Percentiles rank a stretch among this genome's conserved stretches.
Evolutionary conservation across 495 filamentous ascomycete species (phyloP).

Genomic region (Xylaria intraflava): DNA sequence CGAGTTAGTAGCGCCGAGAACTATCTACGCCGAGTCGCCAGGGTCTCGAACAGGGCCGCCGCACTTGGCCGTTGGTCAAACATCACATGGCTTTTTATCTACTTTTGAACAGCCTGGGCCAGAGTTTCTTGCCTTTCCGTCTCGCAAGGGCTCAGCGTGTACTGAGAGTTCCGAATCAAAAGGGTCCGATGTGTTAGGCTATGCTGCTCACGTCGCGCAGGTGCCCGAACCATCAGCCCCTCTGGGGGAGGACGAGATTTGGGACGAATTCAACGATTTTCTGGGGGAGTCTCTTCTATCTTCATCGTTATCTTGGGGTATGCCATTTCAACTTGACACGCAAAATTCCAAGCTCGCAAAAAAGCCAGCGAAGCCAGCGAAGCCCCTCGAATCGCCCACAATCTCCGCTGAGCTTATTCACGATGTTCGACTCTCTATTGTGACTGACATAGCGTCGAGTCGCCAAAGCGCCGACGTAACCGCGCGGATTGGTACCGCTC

Average conservation of each 20-base stretch:
- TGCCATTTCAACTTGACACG: conserved; percentile 41
- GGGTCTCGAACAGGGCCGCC: conserved; percentile 11
- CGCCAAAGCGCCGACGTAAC: conserved; percentile 43
- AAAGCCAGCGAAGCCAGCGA: conserved; percentile 25
- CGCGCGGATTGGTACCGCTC: conserved; percentile 37
- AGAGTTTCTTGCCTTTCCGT: conserved; percentile 69
- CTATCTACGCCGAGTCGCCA: conserved; percentile 21
- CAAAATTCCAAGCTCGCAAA: conserved; percentile 26
- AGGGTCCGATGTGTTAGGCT: conserved; percentile 44
- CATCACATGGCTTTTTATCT: conserved; percentile 16
- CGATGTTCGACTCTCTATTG: conserved; percentile 27
- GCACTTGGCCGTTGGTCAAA: conserved; percentile 19
- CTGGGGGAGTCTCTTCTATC: conserved; percentile 62
- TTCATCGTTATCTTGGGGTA: conserved; percentile 40
- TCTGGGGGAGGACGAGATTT: conserved; percentile 78
- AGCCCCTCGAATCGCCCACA: conserved; percentile 37
- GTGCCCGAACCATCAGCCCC: conserved; percentile 51
- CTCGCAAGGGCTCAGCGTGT: conserved; percentile 60
- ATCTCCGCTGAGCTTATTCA: conserved; percentile 22
- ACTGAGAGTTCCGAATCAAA: conserved; percentile 53
- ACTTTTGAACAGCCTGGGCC: conserved; percentile 12
- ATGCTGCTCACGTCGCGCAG: conserved; percentile 51
- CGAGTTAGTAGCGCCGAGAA: conserved; percentile 32
- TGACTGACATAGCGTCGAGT: conserved; percentile 31
- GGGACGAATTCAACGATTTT: conserved; percentile 91